Evolutionary conservation across 805 yeast genomes (phyloP), one percentile per base, ranked within the genome.

Genomic region (Ogataea allantospora): DNA sequence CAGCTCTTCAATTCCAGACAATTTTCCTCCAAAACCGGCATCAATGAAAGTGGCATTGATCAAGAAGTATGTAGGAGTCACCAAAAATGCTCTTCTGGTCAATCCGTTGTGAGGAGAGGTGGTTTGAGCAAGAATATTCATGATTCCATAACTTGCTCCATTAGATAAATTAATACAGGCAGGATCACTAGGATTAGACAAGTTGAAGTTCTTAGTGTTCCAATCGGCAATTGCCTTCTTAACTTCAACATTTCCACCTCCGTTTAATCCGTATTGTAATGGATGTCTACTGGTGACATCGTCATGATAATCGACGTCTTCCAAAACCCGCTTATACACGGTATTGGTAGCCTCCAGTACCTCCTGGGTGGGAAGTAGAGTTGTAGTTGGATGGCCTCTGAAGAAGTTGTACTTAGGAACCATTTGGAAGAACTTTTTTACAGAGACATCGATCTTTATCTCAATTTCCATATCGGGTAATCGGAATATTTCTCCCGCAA

Each of bases 71-170:
- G 95, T 85, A 0, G 96, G 96, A 0, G 88, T 69, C 3, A 86
- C 80, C 22, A 85, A 66, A 50, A 88, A 86, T 0, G 83, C 91
- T 44, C 76, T 77, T 50, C 74, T 69, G 11, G 95, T 87, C 46
- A 77, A 70, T 1, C 71, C 71, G 6, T 74, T 70, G 35, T 73
- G 80, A 0, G 82, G 72, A 35, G 75, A 63, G 0, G 95, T 83
- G 26, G 80, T 68, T 35, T 78, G 85, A 3, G 76, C 57, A 35
- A 88, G 63, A 14, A 82, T 73, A 51, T 77, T 79, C 47, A 82
- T 73, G n/a, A 82, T 71, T 3, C 95, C 95, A 56, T 77, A 86
- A 24, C 89, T 81, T 0, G 95, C 91, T 10, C 96, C 96, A 28
- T 76, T 80, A 3, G 93, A 83, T 40, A 88, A 60, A 57, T 83